Conservation (phyloP, 306 rosid genomes). For the Luffa aegyptiaca region DNA sequence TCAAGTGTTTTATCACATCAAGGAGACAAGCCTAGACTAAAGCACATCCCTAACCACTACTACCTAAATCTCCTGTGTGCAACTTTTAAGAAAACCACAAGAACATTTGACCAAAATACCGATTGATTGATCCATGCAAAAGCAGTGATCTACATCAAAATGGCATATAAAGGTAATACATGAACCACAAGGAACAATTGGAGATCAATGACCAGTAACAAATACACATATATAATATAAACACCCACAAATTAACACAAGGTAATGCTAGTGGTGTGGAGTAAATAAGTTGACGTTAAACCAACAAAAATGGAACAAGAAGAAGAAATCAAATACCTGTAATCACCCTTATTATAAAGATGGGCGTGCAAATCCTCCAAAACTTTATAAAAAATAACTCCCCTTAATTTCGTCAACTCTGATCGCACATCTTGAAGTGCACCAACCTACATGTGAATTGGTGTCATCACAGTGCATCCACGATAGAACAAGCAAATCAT, state of each 20-base stretch:
- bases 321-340: constrained; percentile 50
- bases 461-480: constrained; percentile 12
- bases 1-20: not conserved
- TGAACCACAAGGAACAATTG: not conserved
- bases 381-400: constrained; percentile 77
- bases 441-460: constrained; percentile 62
- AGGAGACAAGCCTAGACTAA: not conserved
- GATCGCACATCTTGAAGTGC: constrained; percentile 99
- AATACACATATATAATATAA: too few relatives aligned
- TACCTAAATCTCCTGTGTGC: not conserved
- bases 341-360: constrained; percentile 92
- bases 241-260: not conserved
- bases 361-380: constrained; percentile 95
- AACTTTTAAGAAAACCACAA: not conserved
- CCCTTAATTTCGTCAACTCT: constrained; percentile 82
- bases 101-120: not conserved
- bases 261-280: not conserved
- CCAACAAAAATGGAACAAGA: not conserved
- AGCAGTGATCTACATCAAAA: not conserved
- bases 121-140: not conserved
- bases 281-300: not conserved
- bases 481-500: not conserved
- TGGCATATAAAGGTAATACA: not conserved
- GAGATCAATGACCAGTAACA: not conserved
- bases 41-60: not conserved